Base-by-base conservation (phyloP, 176 grass and related monocot species). In the Bromus sterilis region DNA sequence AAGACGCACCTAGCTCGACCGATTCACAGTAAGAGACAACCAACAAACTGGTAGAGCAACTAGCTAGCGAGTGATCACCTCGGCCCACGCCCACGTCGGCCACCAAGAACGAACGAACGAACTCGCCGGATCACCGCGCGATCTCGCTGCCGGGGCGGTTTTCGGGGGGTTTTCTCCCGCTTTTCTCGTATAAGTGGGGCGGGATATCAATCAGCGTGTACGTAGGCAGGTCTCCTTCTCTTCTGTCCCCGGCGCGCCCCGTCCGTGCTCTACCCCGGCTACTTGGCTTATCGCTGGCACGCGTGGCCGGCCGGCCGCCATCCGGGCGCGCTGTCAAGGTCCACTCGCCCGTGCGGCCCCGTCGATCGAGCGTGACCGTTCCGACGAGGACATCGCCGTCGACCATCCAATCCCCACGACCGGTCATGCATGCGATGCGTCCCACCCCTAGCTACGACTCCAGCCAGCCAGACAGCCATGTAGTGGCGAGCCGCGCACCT, bases 261-360 rank as follows among this genome's bases (percentile, higher is more conserved):
- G 67, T 77, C 16, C 81, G 20, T n/a, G 20, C 62, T 65, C 30
- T 13, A 9, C 42, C 58, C 49, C 49, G 7, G 39, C 39, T 75
- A 79, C 37, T 80, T 80, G 76, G 86, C 86, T 80, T 80, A 80
- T 80, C 75, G 74, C 78, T 89, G 74, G 73, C 82, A 59, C 57
- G 90, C 78, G 74, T 83, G 80, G 70, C 34, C 34, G 53, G 21
- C 46, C 14, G 57, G 41, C 34, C 66, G 18, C 34, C 70, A 29
- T 28, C 64, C 21, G 51, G 51, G 49, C 49, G 49, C 78, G 66
- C 60, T 7, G 78, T 89, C 86, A 86, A 67, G 11, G 51, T 36
- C 83, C 86, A 86, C 82, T 82, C 30, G 30, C 34, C 15, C 21
- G 16, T 56, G 13, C 76, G 56, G 44, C 43, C 77, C 78, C 64